Evolutionary conservation across 495 filamentous ascomycete genomes (phyloP).

Genomic region (Lasiosphaeris hirsuta): DNA sequence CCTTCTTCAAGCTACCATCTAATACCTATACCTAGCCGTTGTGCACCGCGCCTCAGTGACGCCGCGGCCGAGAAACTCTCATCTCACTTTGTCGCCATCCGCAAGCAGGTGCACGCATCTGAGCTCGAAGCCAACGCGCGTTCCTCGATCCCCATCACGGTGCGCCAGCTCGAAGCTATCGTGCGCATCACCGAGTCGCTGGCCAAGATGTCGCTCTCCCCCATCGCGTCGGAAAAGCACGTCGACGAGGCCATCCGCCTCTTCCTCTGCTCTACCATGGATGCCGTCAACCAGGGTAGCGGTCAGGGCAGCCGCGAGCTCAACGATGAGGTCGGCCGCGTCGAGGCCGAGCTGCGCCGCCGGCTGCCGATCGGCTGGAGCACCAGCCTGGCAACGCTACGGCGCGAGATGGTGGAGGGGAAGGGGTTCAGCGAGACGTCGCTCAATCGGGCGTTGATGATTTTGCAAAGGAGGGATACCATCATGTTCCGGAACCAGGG

Average conservation of each 20-base stretch:
- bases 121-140: conserved; percentile 84
- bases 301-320: conserved; percentile 79
- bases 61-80: conserved; percentile 96
- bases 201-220: conserved; percentile 82
- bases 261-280: conserved; percentile 97
- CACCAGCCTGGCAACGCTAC: conserved; percentile 80
- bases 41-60: conserved; percentile 86
- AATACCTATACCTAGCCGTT: conserved; percentile 55
- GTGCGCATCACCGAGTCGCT: conserved; percentile 95
- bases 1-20: not conserved
- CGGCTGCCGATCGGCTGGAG: conserved; percentile 93
- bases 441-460: conserved; percentile 76
- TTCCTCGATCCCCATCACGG: conserved; percentile 93
- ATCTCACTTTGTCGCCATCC: conserved; percentile 94
- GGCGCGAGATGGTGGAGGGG: conserved; percentile 84
- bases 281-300: conserved; percentile 87
- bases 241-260: conserved; percentile 98
- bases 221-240: conserved; percentile 82
- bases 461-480: conserved; percentile 84
- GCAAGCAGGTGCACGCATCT: conserved; percentile 86
- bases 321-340: conserved; percentile 80
- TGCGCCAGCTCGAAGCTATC: conserved; percentile 95
- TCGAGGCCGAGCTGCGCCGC: conserved; percentile 87
- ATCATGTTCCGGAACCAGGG: conserved; percentile 90
- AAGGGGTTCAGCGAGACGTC: conserved; percentile 84